These are phyloP conservation scores for Fusarium robinianum DNA, from an alignment of 2,329 filamentous ascomycete genomes.

Conservation along the genomic window DNA sequence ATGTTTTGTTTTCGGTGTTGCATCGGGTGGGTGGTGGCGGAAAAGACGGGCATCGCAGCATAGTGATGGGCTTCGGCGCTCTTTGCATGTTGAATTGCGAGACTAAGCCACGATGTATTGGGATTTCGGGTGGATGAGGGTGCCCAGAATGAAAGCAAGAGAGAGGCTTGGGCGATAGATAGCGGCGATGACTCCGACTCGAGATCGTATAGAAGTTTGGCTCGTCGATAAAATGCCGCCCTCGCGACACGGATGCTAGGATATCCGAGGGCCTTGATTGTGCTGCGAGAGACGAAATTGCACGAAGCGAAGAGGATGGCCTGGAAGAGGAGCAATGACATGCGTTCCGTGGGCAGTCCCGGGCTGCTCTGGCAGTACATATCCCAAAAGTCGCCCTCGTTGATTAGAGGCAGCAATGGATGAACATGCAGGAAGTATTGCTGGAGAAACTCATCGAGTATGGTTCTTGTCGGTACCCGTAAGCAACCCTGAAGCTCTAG, in stretches of 20 bases:
- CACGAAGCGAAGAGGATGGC: slow-evolving; percentile 52
- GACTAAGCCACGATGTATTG: slow-evolving; percentile 55
- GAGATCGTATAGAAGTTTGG: slow-evolving; percentile 50
- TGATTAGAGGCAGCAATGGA: slow-evolving; percentile 19
- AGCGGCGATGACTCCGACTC: slow-evolving; percentile 50
- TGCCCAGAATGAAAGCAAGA: slow-evolving; percentile 52
- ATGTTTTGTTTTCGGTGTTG: slow-evolving; percentile 46
- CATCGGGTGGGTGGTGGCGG: slow-evolving; percentile 36
- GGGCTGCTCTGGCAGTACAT: slow-evolving; percentile 20
- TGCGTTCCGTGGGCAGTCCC: slow-evolving; percentile 31
- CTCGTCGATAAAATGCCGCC: slow-evolving; percentile 48
- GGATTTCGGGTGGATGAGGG: slow-evolving; percentile 43
- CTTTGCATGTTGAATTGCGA: slow-evolving; percentile 55
- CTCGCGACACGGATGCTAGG: slow-evolving; percentile 49
- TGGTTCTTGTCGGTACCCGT: slow-evolving; percentile 10
- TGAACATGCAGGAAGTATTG: slow-evolving; percentile 27
- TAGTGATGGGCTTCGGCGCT: slow-evolving; percentile 51
- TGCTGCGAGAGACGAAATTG: slow-evolving; percentile 47
- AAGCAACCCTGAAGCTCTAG: slow-evolving; percentile 24
- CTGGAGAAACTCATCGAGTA: slow-evolving; percentile 23
- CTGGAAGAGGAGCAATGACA: slow-evolving; percentile 52
- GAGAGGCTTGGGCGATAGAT: slow-evolving; percentile 47
- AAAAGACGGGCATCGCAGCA: slow-evolving; percentile 40
- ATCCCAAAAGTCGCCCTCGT: slow-evolving; percentile 30
- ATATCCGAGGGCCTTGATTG: slow-evolving; percentile 49